Base-by-base conservation (phyloP, 768 basidiomycete species). In the Amyloporia xantha region DNA sequence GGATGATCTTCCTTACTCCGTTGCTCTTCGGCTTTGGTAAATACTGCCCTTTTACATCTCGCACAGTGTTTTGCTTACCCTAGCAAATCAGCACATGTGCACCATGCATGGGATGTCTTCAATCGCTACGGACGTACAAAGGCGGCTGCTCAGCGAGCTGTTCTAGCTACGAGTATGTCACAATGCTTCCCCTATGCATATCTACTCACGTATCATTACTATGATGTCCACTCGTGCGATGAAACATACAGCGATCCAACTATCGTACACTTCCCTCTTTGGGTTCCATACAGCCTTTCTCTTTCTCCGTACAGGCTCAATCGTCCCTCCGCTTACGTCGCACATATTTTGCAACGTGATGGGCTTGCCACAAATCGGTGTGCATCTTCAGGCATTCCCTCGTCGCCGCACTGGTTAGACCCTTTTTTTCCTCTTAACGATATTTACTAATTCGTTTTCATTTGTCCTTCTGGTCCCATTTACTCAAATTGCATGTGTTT, bases 311-410 rank as follows among this genome's bases (percentile, higher is more conserved):
- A 92, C 93, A 3, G 81, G 85, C 13, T 93, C 91, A 4, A 67
- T 97, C 50, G 65, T 85, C 25, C 85, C 92, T 1, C 73, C 93
- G 2, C 74, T 93, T 47, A 66, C 76, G 7, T 81, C 91, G 0
- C 96, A 99, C 61, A 68, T 86, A 1, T 95, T 92, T 62, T 98
- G 96, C 72, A 99, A 99, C 61, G 64, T 87, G 43, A 94, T 97
- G 90, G 94, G 94, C 1, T 59, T 97, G 24, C 96, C 95, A 2
- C 74, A 82, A 45, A 74, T 85, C 21, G 60, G 54, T 0, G 65
- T 69, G 25, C 90, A 92, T 50, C 58, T 88, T 28, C 56, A 58
- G 35, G 63, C 67, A 47, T 81, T 76, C 56, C 82, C 82, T 0
- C 59, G 66, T 20, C 68, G 71, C 51, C 79, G 74, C 62, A 66